Evolutionary conservation across 768 basidiomycete species (phyloP), one percentile per base, ranked within the genome.

Genomic region (Leccinum longicurvipes): DNA sequence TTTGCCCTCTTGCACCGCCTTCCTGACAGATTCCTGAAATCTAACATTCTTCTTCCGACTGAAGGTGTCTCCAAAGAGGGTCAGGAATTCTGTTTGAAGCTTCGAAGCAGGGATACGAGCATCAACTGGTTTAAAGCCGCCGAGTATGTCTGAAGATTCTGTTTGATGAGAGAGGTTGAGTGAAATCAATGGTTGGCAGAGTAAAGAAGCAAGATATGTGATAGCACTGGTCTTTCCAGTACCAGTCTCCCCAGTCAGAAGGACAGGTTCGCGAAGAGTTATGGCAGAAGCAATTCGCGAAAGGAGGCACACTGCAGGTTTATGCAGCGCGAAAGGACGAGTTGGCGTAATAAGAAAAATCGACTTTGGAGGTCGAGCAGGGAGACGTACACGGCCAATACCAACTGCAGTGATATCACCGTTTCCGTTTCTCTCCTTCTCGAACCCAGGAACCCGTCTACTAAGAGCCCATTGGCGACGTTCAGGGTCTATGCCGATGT

Each of bases 181-280:
- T 1, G 94, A 92, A 53, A 93, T 81, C 31, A 99, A 80, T 0
- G 86, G 84, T 11, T 83, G 82, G 7, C 79, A 80, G 27, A 97
- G 79, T n/a, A 90, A 71, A 2, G 85, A 79, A 11, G 97, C 88
- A 28, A 98, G 79, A 64, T 97, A 85, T 3, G 93, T 90, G 15
- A 99, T 83, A 19, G 85, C 82, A 51, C 94, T 95, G 0, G 97
- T 99, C 73, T 99, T 99, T 14, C 97, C 97, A 1, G 97, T 99
- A n/a, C 97, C 97, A 2, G 97, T 99, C 76, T 99, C 97, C 46
- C 97, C 97, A 0, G 94, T 93, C 24, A 99, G 80, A 8, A 99
- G 80, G 5, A 95, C 77, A 5, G 97, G 93, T 66, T 99, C 97
- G 14, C 73, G 73, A 46, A 88, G 76, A 0, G 85, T 77, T 46